phyloP scores from a whole-genome alignment of 2,329 filamentous ascomycete genomes.

The Verticillium isaacii region DNA sequence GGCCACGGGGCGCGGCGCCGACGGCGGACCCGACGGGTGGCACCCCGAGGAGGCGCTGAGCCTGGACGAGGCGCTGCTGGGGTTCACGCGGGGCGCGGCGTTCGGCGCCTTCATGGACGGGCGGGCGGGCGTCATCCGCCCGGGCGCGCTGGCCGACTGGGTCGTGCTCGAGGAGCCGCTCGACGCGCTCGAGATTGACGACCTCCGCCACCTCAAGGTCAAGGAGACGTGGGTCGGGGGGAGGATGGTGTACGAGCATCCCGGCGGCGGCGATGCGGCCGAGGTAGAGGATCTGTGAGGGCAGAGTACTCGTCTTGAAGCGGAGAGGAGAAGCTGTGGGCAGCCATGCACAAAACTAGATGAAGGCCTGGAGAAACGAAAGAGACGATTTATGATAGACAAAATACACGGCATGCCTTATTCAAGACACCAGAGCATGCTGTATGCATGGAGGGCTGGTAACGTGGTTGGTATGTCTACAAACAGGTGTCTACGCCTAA shows the following conservation, averaged over 20 bases:
- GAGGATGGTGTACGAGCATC: constrained; percentile 35
- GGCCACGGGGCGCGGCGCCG: constrained; percentile 44
- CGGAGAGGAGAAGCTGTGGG: background rate
- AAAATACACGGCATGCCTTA: background rate
- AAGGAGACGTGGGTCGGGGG: constrained; percentile 67
- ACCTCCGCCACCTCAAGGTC: constrained; percentile 49
- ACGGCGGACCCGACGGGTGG: constrained; percentile 50
- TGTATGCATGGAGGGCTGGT: background rate
- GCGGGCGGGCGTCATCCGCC: constrained; percentile 52
- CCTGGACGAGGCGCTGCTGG: constrained; percentile 51
- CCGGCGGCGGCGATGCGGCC: constrained; percentile 1
- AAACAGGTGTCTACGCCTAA: too few species aligned
- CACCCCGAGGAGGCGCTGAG: constrained; percentile 54
- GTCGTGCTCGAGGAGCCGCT: constrained; percentile 60
- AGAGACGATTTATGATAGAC: background rate
- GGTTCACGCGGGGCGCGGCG: constrained; percentile 12
- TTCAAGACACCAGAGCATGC: background rate
- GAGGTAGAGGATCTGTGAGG: background rate
- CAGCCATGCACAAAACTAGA: background rate
- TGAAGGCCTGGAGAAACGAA: background rate
- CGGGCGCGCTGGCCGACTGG: constrained; percentile 65
- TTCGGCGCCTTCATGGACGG: constrained; percentile 45
- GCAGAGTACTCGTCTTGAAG: background rate
- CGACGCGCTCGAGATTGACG: constrained; percentile 43
- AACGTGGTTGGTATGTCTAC: background rate